Conservation (phyloP, 495 filamentous ascomycete genomes). For the Lindgomyces ingoldianus region DNA sequence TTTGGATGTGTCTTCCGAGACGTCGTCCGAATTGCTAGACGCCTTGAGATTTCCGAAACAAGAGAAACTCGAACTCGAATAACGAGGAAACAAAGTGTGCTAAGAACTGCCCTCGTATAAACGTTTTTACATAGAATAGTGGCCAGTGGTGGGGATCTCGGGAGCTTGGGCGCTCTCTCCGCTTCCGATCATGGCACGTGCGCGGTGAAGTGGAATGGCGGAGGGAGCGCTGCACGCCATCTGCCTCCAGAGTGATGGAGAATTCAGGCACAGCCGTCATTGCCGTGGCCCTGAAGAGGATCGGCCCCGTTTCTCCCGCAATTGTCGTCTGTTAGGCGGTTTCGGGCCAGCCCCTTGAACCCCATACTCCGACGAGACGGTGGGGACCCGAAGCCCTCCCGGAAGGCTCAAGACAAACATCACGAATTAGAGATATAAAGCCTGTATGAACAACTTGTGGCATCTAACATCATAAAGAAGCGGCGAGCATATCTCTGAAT, state of each 20-base stretch:
- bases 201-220: neutral
- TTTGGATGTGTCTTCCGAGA: no score
- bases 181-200: constrained; percentile 1
- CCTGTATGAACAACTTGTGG: neutral
- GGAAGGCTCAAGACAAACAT: constrained; percentile 6
- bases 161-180: neutral
- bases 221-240: neutral
- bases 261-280: constrained; percentile 29
- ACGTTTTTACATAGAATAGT: neutral
- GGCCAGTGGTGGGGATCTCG: neutral
- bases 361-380: constrained; percentile 9
- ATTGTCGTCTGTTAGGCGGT: neutral
- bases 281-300: neutral
- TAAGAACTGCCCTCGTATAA: no score
- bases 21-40: no score
- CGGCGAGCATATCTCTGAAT: no score
- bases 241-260: neutral
- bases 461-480: no score
- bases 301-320: constrained; percentile 20
- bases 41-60: no score
- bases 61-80: no score
- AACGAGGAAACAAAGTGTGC: no score
- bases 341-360: constrained; percentile 18
- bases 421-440: constrained; percentile 18
- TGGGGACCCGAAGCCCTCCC: constrained; percentile 31